Evolutionary conservation across 495 filamentous ascomycete species (phyloP).

Genomic region (Hyaloscypha bicolor): DNA sequence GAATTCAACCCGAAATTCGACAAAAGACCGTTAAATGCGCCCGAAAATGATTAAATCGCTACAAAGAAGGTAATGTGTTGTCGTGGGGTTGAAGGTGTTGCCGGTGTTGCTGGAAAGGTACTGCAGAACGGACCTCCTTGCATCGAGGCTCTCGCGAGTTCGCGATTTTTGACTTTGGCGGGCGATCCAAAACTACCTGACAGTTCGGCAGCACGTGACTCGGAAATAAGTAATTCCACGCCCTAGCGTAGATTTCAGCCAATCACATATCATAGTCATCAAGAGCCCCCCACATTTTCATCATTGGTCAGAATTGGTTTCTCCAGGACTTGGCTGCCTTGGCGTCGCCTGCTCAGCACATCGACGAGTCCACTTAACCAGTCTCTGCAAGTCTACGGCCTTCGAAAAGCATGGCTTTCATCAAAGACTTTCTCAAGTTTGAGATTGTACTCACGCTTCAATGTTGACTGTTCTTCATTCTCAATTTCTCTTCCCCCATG

Average conservation of each 20-base stretch:
- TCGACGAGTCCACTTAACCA: too few species aligned
- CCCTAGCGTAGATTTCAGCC: neutral
- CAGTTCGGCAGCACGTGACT: neutral
- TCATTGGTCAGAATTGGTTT: too few species aligned
- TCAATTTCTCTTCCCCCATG: too few species aligned
- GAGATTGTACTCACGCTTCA: too few species aligned
- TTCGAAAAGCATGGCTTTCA: too few species aligned
- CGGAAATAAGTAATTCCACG: too few species aligned
- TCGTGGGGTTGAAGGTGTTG: neutral
- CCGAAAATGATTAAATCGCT: neutral
- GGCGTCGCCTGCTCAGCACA: too few species aligned
- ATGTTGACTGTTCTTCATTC: too few species aligned
- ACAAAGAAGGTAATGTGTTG: slow-evolving; percentile 3
- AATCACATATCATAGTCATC: neutral
- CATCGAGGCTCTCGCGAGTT: neutral
- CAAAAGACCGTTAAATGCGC: neutral
- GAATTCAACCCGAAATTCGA: neutral
- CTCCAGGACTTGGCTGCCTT: too few species aligned
- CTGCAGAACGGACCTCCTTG: neutral
- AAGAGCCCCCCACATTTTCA: neutral
- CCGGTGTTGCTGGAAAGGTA: neutral
- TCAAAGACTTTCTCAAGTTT: too few species aligned
- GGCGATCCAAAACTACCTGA: neutral
- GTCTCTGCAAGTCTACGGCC: too few species aligned
- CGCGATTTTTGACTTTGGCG: neutral